A percentile compares a stretch with the other conserved stretches of the same genome.
Conservation (phyloP, 129 eudicot genomes). For the Lactuca sativa region DNA sequence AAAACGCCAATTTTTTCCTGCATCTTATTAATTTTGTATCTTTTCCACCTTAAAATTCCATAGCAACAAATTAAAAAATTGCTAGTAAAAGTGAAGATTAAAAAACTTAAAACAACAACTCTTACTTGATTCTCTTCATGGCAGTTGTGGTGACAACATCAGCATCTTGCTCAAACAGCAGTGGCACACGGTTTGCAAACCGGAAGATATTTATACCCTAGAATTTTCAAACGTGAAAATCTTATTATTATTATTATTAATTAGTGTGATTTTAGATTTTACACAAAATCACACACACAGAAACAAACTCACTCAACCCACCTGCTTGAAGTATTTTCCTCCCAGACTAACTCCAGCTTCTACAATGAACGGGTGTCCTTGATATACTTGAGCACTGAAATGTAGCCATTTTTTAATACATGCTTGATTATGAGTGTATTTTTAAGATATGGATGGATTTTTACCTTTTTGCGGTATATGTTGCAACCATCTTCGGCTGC, state of each 20-base stretch:
- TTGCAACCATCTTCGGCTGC: constrained; percentile 99
- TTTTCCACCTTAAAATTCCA: constrained; percentile 66
- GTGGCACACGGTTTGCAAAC: constrained; percentile 95
- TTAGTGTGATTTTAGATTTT: too few species aligned
- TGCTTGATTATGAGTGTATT: not conserved
- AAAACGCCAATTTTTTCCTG: constrained; percentile 94
- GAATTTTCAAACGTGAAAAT: not conserved
- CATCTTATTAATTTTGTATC: constrained; percentile 84
- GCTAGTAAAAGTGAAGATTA: not conserved
- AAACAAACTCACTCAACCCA: constrained; percentile 30
- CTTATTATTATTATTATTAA: not conserved
- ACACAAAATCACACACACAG: too few species aligned
- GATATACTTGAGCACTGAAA: constrained; percentile 94
- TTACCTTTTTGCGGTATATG: constrained; percentile 87
- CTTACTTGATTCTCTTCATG: constrained; percentile 89
- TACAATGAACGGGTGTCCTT: constrained; percentile 97
- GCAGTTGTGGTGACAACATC: constrained; percentile 99
- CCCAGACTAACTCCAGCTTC: constrained; percentile 99
- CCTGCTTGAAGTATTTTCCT: constrained; percentile 97
- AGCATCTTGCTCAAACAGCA: constrained; percentile 99
- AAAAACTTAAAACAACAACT: too few species aligned
- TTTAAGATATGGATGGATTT: not conserved
- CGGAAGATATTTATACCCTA: constrained; percentile 96
- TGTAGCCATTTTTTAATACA: constrained; percentile 2
- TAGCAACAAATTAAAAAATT: constrained; percentile 2